Base-by-base conservation (phyloP, 768 basidiomycete species). In the Leccinum longicurvipes region DNA sequence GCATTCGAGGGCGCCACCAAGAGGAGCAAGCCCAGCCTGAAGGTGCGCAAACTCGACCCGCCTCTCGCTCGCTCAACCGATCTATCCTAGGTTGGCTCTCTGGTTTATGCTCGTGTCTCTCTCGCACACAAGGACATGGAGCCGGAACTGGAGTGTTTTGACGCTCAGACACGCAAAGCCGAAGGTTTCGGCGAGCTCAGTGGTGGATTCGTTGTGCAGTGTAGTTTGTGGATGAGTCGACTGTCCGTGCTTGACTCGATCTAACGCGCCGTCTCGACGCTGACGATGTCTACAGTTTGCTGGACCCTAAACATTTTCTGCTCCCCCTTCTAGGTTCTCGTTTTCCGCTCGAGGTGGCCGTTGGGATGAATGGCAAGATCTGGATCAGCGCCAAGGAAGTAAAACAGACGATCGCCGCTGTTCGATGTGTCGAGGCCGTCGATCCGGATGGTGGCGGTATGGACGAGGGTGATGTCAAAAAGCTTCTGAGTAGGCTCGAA, bases 71-170 rank as follows among this genome's bases (percentile, higher is more conserved):
- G 21, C 47, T 42, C 36, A 41, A 52, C 59, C 61, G 9, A 55
- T 55, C 56, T 23, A 45, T 21, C 47, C 12, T 61, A 98, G 96
- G 86, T 98, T 46, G 96, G 96, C 27, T 83, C 88, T 4, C 73
- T 98, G 29, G 82, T 99, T 1, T 98, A 96, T 69, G 93, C 93
- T 0, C 84, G 95, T 24, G 87, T 99, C 28, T 93, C 93, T 14
- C 76, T 96, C 21, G 94, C 97, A 6, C 93, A 95, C 66, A 91
- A 93, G 65, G 95, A 98, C 70, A 95, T 98, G 91, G 97, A 99
- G 53, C 95, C 97, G 1, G 97, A 99, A 67, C 76, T 99, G 9
- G 93, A 97, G 67, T 99, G 97, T 69, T 92, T 97, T 63, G 92
- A 98, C 66, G 91, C 93, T 2, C 89, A 93, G 63, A 93, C 91